phyloP scores from a whole-genome alignment of 2,329 filamentous ascomycete genomes.

The Colletotrichum trifolii region DNA sequence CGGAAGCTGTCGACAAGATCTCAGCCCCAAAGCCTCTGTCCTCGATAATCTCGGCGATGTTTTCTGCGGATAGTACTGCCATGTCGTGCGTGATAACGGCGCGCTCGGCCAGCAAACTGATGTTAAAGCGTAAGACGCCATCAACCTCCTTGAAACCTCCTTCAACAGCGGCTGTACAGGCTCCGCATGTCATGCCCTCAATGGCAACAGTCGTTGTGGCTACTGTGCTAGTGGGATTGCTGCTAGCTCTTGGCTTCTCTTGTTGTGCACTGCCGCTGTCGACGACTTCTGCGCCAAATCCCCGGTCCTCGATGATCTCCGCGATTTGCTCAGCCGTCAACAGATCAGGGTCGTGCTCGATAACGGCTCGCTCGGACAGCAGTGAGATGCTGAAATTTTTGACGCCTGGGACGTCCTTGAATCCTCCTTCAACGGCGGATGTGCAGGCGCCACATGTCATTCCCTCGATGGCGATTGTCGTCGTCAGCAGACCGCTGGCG shows the following conservation, averaged over 20 bases:
- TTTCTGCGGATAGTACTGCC: slow-evolving; percentile 73
- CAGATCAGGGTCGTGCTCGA: slow-evolving; percentile 77
- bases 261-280: slow-evolving; percentile 55
- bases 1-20: slow-evolving; percentile 79
- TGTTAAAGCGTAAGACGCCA: slow-evolving; percentile 90
- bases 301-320: slow-evolving; percentile 75
- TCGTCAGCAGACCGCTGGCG: slow-evolving; percentile 64
- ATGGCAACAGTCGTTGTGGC: slow-evolving; percentile 87
- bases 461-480: slow-evolving; percentile 82
- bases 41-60: slow-evolving; percentile 86
- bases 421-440: slow-evolving; percentile 83
- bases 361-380: slow-evolving; percentile 84
- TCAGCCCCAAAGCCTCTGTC: slow-evolving; percentile 89
- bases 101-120: slow-evolving; percentile 91
- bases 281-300: slow-evolving; percentile 83
- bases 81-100: slow-evolving; percentile 89
- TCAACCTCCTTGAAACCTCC: slow-evolving; percentile 80
- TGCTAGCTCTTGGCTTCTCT: slow-evolving; percentile 45
- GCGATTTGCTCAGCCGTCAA: slow-evolving; percentile 64
- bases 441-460: slow-evolving; percentile 95
- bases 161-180: slow-evolving; percentile 93
- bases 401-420: slow-evolving; percentile 79
- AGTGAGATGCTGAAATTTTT: slow-evolving; percentile 84
- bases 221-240: slow-evolving; percentile 52
- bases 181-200: slow-evolving; percentile 97